Conservation (phyloP, 1,139 yeast genomes). For the Taphrina wiesneri region DNA sequence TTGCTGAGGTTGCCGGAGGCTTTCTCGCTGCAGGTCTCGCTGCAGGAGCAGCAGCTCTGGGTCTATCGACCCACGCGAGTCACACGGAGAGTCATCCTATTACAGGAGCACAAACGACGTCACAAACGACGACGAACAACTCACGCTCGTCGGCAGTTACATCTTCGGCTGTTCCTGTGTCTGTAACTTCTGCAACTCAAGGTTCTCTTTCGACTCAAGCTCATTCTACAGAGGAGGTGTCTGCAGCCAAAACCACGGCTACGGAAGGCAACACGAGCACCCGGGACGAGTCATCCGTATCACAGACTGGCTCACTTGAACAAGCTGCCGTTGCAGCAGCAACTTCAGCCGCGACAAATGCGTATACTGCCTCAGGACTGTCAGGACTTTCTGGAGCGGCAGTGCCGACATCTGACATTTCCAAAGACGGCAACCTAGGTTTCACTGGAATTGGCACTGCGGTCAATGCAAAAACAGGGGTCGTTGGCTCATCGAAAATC, state of each 20-base stretch:
- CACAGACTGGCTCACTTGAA: slow-evolving; percentile 16
- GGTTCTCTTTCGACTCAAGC: background rate
- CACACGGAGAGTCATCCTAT: slow-evolving; percentile 4
- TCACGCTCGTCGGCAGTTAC: background rate
- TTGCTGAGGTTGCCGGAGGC: slow-evolving; percentile 19
- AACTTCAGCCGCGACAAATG: slow-evolving; percentile 31
- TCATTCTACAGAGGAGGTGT: background rate
- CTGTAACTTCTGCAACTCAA: background rate
- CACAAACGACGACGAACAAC: background rate
- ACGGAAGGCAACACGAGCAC: background rate
- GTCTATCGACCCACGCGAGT: background rate
- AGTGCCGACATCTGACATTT: background rate
- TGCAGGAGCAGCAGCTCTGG: slow-evolving; percentile 15
- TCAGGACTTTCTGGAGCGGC: slow-evolving; percentile 6
- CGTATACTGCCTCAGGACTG: slow-evolving; percentile 28
- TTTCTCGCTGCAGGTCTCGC: slow-evolving; percentile 9
- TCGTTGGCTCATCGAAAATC: slow-evolving; percentile 28
- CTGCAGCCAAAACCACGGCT: background rate
- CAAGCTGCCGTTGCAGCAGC: slow-evolving; percentile 31
- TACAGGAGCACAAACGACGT: background rate
- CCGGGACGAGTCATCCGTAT: background rate
- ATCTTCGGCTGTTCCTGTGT: background rate
- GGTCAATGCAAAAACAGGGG: slow-evolving; percentile 29
- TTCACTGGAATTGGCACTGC: slow-evolving; percentile 30
- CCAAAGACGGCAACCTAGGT: slow-evolving; percentile 17